Evolutionary conservation across 2,329 filamentous ascomycete genomes (phyloP).

Genomic region (Pestalotiopsis fici): DNA sequence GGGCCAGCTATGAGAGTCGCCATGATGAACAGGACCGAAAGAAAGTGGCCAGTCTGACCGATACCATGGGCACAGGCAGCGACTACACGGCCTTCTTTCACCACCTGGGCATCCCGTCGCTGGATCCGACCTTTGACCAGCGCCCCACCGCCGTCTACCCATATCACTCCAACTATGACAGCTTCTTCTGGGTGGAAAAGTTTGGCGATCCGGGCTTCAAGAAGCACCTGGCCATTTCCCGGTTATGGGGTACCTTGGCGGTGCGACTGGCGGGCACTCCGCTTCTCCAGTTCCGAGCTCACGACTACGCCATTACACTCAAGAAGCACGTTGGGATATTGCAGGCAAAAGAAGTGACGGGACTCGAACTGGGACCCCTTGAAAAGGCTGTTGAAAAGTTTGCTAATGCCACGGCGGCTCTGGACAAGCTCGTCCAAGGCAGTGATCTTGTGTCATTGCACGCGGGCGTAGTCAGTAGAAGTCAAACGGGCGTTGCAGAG

Average conservation of each 20-base stretch:
- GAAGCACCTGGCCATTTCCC: slow-evolving; percentile 53
- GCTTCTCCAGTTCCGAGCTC: not conserved
- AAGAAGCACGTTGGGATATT: not conserved
- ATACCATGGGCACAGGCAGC: slow-evolving; percentile 58
- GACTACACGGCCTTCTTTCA: slow-evolving; percentile 64
- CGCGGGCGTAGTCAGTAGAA: not conserved
- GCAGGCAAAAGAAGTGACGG: not conserved
- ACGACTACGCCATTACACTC: not conserved
- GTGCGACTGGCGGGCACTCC: slow-evolving; percentile 14
- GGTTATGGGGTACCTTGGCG: slow-evolving; percentile 36
- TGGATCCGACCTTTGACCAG: slow-evolving; percentile 48
- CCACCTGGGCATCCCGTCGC: slow-evolving; percentile 56
- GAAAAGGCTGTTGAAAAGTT: not conserved
- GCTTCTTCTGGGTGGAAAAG: slow-evolving; percentile 71
- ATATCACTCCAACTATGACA: slow-evolving; percentile 77
- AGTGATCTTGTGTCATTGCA: not conserved
- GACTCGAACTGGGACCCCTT: not conserved
- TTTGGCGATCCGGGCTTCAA: slow-evolving; percentile 61
- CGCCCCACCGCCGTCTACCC: slow-evolving; percentile 50
- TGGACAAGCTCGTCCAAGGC: not conserved
- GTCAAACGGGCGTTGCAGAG: not conserved
- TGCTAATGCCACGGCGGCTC: not conserved
- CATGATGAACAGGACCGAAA: slow-evolving; percentile 55
- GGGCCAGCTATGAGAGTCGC: slow-evolving; percentile 31
- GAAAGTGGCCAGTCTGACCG: slow-evolving; percentile 49